Evolutionary conservation across 345 rosid species (phyloP).

Genomic region (Mercurialis annua): DNA sequence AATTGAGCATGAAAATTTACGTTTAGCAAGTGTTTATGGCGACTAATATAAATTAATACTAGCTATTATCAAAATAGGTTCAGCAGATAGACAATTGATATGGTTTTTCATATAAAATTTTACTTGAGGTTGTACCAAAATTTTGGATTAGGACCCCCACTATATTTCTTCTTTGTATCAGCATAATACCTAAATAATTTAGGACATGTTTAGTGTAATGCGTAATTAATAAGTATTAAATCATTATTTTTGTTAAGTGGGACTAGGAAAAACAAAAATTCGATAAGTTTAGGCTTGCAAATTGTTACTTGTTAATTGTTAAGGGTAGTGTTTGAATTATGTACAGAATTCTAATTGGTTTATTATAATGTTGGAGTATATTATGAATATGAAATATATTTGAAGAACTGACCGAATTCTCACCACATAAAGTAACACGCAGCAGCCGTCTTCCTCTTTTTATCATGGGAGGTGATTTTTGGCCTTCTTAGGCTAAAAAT

Average conservation of each 20-base stretch:
- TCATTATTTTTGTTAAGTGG: not conserved
- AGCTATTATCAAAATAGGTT: not conserved
- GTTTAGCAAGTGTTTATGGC: not conserved
- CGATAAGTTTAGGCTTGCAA: not conserved
- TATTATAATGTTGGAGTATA: too few species aligned
- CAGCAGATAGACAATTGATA: conserved; percentile 6
- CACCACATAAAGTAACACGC: too few species aligned
- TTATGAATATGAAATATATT: too few species aligned
- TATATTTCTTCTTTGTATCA: not conserved
- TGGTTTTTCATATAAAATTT: not conserved
- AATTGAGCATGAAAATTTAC: too few species aligned
- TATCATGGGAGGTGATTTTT: too few species aligned
- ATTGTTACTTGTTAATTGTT: not conserved
- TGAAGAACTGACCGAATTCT: too few species aligned
- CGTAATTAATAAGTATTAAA: not conserved
- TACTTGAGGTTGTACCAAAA: not conserved
- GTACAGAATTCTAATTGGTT: too few species aligned
- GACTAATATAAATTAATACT: not conserved
- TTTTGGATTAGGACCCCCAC: conserved; percentile 4
- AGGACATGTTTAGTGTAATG: not conserved
- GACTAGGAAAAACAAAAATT: not conserved
- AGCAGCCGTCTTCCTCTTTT: too few species aligned
- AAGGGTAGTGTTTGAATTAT: too few species aligned
- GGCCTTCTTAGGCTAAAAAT: too few species aligned
- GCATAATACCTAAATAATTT: not conserved